Percentiles rank a stretch among this genome's conserved stretches.
Evolutionary conservation across 2,329 filamentous ascomycete genomes (phyloP).

Genomic region (Ophioceras dolichostomum): DNA sequence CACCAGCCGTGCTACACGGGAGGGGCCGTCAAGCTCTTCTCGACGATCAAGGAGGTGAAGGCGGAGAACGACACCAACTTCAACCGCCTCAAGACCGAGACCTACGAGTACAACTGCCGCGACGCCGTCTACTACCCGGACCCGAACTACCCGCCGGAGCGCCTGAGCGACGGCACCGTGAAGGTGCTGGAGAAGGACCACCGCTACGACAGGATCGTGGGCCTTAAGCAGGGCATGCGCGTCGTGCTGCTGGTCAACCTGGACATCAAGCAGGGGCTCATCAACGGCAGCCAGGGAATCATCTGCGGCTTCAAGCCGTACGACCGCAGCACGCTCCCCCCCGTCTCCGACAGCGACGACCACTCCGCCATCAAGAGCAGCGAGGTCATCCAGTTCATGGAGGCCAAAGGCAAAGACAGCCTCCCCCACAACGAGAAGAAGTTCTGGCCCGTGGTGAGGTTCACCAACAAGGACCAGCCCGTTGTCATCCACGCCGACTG

Average conservation of each 20-base stretch:
- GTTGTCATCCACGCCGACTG: slow-evolving; percentile 38
- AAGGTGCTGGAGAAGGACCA: slow-evolving; percentile 21
- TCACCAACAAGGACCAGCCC: slow-evolving; percentile 29
- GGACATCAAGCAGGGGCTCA: slow-evolving; percentile 24
- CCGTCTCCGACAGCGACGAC: slow-evolving; percentile 9
- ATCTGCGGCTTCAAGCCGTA: slow-evolving; percentile 28
- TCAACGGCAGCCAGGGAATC: slow-evolving; percentile 34
- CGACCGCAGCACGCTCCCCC: slow-evolving; percentile 15
- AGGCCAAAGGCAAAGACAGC: too few relatives aligned
- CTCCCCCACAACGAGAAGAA: slow-evolving; percentile 14
- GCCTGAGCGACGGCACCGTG: background rate
- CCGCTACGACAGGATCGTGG: slow-evolving; percentile 26
- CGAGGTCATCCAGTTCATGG: slow-evolving; percentile 25
- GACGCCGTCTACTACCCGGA: background rate
- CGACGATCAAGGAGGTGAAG: slow-evolving; percentile 24
- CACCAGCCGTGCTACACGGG: slow-evolving; percentile 25
- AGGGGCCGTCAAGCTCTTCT: slow-evolving; percentile 31
- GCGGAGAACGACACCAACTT: slow-evolving; percentile 21
- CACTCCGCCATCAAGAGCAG: slow-evolving; percentile 21
- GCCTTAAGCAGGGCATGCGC: slow-evolving; percentile 36
- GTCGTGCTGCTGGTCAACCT: slow-evolving; percentile 41
- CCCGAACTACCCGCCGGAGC: background rate
- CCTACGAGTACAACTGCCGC: slow-evolving; percentile 6
- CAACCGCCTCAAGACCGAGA: slow-evolving; percentile 15
- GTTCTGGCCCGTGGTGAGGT: slow-evolving; percentile 38